A percentile compares a stretch with the other conserved stretches of the same genome.
Evolutionary conservation across 805 yeast species (phyloP).

Genomic region (Kazachstania africana): DNA sequence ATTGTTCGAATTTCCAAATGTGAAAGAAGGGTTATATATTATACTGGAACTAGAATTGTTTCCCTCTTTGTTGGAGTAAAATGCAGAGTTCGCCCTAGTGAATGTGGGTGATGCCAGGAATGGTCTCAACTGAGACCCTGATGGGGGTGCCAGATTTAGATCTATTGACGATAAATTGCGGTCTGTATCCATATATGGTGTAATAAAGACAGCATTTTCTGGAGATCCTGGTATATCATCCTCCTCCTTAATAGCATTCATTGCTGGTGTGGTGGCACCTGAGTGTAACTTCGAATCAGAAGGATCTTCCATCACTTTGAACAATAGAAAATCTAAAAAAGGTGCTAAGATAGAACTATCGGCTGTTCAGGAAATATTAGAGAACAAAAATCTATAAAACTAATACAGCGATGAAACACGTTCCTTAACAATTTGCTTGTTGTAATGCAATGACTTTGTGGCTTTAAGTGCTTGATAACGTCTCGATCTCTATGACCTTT

Average conservation of each 20-base stretch:
- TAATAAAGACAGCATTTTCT: conserved; percentile 6
- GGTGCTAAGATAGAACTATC: too few relatives aligned
- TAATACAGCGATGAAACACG: too few relatives aligned
- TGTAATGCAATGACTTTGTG: too few relatives aligned
- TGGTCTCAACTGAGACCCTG: conserved; percentile 4
- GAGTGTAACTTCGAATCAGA: conserved; percentile 1
- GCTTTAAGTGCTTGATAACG: too few relatives aligned
- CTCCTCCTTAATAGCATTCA: conserved; percentile 22
- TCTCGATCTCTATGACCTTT: too few relatives aligned
- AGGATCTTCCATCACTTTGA: conserved; percentile 2
- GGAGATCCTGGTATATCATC: conserved; percentile 14
- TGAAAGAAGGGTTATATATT: conserved; percentile 21
- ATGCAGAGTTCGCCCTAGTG: conserved; percentile 11
- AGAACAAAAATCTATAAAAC: too few relatives aligned
- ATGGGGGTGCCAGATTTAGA: not conserved
- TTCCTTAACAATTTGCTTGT: too few relatives aligned
- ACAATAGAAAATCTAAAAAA: too few relatives aligned
- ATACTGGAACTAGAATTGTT: conserved; percentile 26
- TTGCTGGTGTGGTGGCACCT: conserved; percentile 11
- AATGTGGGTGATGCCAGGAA: conserved; percentile 13
- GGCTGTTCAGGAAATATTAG: too few relatives aligned
- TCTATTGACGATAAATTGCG: conserved; percentile 1
- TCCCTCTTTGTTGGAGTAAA: conserved; percentile 20
- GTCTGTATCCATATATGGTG: conserved; percentile 4
- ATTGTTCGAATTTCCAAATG: conserved; percentile 19